Percentiles rank a stretch among this genome's conserved stretches.
phyloP scores from a whole-genome alignment of 192 early-diverging fungal species.

The Thamnidium elegans region DNA sequence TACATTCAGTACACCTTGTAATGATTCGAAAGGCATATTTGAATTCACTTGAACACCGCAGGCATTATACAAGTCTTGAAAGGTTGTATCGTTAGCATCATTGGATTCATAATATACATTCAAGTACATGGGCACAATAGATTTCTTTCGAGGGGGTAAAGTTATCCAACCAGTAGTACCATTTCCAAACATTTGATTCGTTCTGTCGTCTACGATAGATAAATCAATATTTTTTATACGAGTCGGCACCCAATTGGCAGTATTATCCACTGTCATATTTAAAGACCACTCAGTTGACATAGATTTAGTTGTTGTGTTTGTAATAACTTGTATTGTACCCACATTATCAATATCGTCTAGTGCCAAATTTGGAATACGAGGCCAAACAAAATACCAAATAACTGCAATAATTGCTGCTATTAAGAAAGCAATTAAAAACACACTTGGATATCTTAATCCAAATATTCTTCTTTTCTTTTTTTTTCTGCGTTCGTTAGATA shows the following conservation, averaged over 20 bases:
- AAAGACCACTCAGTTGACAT: slow-evolving; percentile 20
- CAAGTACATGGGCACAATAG: slow-evolving; percentile 6
- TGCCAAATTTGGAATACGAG: slow-evolving; percentile 15
- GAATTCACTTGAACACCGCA: slow-evolving; percentile 19
- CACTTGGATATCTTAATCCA: slow-evolving; percentile 5
- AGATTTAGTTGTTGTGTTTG: slow-evolving; percentile 2
- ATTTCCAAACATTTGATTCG: slow-evolving; percentile 17
- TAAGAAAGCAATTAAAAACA: background rate
- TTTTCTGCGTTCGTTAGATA: slow-evolving; percentile 5
- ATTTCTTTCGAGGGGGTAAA: slow-evolving; percentile 8
- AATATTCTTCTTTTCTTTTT: slow-evolving; percentile 1
- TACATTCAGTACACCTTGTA: slow-evolving; percentile 7
- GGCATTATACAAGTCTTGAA: slow-evolving; percentile 26
- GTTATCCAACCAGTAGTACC: slow-evolving; percentile 14
- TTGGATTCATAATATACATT: slow-evolving; percentile 18
- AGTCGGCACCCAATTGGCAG: slow-evolving; percentile 27
- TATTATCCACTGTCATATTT: slow-evolving; percentile 28
- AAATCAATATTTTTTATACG: slow-evolving; percentile 19
- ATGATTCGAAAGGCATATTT: background rate
- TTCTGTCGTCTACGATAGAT: slow-evolving; percentile 15
- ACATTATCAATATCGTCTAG: slow-evolving; percentile 8
- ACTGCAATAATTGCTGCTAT: slow-evolving; percentile 5
- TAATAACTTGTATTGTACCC: slow-evolving; percentile 1
- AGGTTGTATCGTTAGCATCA: slow-evolving; percentile 17
- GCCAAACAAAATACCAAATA: slow-evolving; percentile 30